phyloP scores from a whole-genome alignment of 176 grass and related monocot species.

The Elymus sibiricus region DNA sequence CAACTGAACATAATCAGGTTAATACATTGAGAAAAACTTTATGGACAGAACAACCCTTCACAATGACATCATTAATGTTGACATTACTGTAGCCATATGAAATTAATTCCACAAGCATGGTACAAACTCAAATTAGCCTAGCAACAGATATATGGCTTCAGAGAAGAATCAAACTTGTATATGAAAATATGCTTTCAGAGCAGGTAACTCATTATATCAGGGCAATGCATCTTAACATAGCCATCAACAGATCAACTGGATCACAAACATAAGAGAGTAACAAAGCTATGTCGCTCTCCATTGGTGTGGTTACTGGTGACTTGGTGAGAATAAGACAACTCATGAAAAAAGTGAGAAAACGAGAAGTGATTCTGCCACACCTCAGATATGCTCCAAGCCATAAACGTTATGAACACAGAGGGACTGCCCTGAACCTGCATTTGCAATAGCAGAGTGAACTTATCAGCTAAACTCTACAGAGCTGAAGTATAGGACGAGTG shows the following conservation, averaged over 20 bases:
- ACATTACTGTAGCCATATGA: not conserved
- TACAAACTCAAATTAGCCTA: not conserved
- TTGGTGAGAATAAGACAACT: not conserved
- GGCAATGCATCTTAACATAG: not conserved
- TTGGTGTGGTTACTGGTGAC: not conserved
- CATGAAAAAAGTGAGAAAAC: not conserved
- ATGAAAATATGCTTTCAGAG: not conserved
- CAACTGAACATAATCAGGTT: not conserved
- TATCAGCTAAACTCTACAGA: not conserved
- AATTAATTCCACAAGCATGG: not conserved
- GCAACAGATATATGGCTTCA: not conserved
- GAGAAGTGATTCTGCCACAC: not conserved
- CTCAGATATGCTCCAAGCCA: constrained; percentile 86
- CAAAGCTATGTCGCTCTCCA: not conserved
- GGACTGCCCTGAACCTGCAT: constrained; percentile 69
- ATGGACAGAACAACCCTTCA: not conserved
- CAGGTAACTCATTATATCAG: not conserved
- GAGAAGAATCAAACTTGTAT: not conserved
- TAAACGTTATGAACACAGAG: constrained; percentile 84
- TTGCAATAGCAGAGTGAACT: constrained; percentile 28
- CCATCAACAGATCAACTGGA: not conserved
- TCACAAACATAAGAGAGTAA: not conserved
- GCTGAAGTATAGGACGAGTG: not conserved
- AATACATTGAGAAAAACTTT: not conserved
- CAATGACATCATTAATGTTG: not conserved